Percentiles rank a stretch among this genome's conserved stretches.
Evolutionary conservation across 148 eudicot genomes (phyloP).

Genomic region (Arctostaphylos glauca): DNA sequence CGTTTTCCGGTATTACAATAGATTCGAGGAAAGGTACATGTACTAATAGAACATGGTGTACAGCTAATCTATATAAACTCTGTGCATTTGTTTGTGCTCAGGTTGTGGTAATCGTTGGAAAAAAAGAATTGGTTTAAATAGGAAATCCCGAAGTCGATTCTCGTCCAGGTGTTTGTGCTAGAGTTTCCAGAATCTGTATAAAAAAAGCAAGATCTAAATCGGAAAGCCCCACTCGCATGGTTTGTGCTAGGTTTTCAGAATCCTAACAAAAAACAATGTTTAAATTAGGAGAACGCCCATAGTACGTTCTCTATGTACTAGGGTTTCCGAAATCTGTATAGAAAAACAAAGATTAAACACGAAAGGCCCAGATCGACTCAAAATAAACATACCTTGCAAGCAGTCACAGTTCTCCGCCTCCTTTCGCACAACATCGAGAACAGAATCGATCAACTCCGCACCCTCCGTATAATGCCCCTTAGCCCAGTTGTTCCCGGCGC

Average conservation of each 20-base stretch:
- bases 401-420: slow-evolving; percentile 72
- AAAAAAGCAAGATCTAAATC: not conserved
- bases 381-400: slow-evolving; percentile 44
- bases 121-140: too few relatives aligned
- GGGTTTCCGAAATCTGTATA: not conserved
- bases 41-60: not conserved
- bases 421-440: slow-evolving; percentile 69
- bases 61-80: not conserved
- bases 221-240: not conserved
- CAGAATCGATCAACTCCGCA: slow-evolving; percentile 72
- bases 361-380: not conserved
- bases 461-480: slow-evolving; percentile 80
- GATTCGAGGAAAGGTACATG: not conserved
- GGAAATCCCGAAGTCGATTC: too few relatives aligned
- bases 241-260: not conserved
- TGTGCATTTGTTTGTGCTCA: not conserved
- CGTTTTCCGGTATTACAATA: too few relatives aligned
- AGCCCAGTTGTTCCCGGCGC: slow-evolving; percentile 81
- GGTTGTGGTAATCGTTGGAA: too few relatives aligned
- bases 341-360: not conserved
- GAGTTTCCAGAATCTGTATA: not conserved
- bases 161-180: not conserved
- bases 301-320: not conserved
- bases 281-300: not conserved
- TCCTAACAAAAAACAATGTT: not conserved